A percentile compares a stretch with the other conserved stretches of the same genome.
These are phyloP conservation scores for Xerocomus amazonicus DNA, from an alignment of 1,284 basidiomycete genomes.

Conservation along the genomic window DNA sequence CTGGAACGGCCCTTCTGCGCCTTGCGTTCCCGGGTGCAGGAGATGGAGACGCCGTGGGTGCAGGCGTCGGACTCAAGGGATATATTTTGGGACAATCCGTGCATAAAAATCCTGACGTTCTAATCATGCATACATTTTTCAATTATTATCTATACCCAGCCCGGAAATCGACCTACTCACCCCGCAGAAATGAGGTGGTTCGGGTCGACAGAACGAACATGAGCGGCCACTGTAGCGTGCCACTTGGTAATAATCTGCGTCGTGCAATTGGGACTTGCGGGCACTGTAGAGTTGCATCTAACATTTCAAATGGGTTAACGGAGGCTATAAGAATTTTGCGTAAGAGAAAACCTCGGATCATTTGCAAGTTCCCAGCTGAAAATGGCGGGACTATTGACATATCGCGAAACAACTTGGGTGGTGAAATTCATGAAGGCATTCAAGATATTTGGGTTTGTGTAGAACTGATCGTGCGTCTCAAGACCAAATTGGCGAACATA, in stretches of 20 bases:
- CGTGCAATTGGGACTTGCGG: slow-evolving; percentile 41
- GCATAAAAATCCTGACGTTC: slow-evolving; percentile 58
- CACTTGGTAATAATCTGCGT: slow-evolving; percentile 52
- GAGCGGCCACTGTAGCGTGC: slow-evolving; percentile 46
- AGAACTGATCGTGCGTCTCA: slow-evolving; percentile 56
- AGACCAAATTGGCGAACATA: slow-evolving; percentile 54
- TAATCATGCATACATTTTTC: slow-evolving; percentile 21
- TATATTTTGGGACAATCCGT: slow-evolving; percentile 55
- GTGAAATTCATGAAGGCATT: slow-evolving; percentile 56
- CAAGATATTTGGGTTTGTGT: slow-evolving; percentile 46
- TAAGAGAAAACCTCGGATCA: slow-evolving; percentile 46
- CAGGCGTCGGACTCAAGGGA: slow-evolving; percentile 31
- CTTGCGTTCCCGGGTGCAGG: slow-evolving; percentile 35
- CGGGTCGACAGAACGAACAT: slow-evolving; percentile 49
- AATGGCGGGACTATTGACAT: slow-evolving; percentile 47
- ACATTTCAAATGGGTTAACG: slow-evolving; percentile 10
- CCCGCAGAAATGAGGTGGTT: slow-evolving; percentile 66
- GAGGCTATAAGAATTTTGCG: background rate
- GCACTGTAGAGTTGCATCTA: slow-evolving; percentile 55
- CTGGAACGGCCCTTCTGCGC: slow-evolving; percentile 33
- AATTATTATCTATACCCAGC: background rate
- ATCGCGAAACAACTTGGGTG: slow-evolving; percentile 50
- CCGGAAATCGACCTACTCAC: slow-evolving; percentile 31
- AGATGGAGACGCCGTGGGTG: slow-evolving; percentile 39
- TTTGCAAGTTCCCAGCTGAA: slow-evolving; percentile 66